A percentile compares a stretch with the other conserved stretches of the same genome.
Evolutionary conservation across 306 rosid genomes (phyloP).

Genomic region (Pyrus pyrifolia): DNA sequence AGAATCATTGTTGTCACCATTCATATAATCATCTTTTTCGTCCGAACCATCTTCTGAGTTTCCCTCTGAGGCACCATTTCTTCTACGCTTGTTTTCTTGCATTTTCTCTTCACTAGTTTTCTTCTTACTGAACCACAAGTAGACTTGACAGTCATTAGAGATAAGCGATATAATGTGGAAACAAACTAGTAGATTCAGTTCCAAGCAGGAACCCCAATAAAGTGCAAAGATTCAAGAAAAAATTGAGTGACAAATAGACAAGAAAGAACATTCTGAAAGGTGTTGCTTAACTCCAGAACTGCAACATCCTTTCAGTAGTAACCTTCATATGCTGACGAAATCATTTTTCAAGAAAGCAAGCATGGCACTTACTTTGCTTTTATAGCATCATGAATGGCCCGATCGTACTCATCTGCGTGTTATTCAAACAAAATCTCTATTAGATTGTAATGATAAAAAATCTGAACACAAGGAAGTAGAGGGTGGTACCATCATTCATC

Average conservation of each 20-base stretch:
- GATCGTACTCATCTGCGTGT: constrained; percentile 69
- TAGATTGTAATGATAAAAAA: neutral
- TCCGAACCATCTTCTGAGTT: constrained; percentile 23
- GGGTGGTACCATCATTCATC: neutral
- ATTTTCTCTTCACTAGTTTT: constrained; percentile 12
- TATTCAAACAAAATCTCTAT: constrained; percentile 14
- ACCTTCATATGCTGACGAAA: neutral
- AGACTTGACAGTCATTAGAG: neutral
- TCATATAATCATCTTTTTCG: neutral
- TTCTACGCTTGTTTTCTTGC: constrained; percentile 18
- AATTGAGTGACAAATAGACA: neutral
- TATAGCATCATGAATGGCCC: constrained; percentile 65
- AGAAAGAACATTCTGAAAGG: neutral
- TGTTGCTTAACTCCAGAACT: neutral
- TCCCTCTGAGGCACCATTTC: constrained; percentile 21
- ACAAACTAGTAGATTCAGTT: neutral
- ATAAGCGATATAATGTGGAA: neutral
- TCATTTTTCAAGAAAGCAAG: neutral
- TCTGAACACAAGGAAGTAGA: neutral
- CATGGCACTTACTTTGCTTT: constrained; percentile 46
- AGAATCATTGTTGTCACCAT: constrained; percentile 3
- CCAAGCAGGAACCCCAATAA: neutral
- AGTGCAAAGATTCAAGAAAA: neutral
- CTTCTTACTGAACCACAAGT: constrained; percentile 19
- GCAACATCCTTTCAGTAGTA: neutral